Evolutionary conservation across 306 rosid species (phyloP).

Genomic region (Argentina anserina): DNA sequence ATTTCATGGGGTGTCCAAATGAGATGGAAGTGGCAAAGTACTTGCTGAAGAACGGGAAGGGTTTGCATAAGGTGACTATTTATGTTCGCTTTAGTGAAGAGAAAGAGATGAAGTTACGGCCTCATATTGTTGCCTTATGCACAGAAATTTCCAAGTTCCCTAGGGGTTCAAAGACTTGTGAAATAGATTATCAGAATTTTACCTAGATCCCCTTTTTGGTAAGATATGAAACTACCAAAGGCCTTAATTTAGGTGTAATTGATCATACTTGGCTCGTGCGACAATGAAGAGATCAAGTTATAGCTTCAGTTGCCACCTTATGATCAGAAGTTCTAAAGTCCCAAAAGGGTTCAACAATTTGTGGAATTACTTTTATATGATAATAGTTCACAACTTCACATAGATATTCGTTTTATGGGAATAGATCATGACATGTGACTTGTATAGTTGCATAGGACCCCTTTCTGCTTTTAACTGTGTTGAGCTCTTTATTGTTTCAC

Average conservation of each 20-base stretch:
- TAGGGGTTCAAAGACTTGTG: background rate
- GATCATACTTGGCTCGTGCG: background rate
- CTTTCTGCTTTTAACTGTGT: background rate
- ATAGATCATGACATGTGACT: background rate
- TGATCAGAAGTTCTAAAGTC: background rate
- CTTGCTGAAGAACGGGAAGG: background rate
- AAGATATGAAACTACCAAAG: background rate
- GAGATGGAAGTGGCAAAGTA: constrained; percentile 1
- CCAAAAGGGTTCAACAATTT: background rate
- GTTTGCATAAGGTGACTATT: background rate
- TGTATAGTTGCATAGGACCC: background rate
- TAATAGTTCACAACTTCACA: no score
- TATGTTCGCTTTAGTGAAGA: background rate
- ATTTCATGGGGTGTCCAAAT: background rate
- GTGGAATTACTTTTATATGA: background rate
- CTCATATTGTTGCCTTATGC: background rate
- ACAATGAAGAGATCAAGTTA: background rate
- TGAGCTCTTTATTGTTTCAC: no score
- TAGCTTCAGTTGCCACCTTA: background rate
- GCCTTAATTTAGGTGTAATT: background rate
- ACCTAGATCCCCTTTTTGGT: background rate
- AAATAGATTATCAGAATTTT: background rate
- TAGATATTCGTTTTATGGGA: background rate
- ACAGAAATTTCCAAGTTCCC: background rate
- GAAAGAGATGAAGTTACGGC: background rate